phyloP scores from a whole-genome alignment of 306 rosid species.

The Acacia confusa region DNA sequence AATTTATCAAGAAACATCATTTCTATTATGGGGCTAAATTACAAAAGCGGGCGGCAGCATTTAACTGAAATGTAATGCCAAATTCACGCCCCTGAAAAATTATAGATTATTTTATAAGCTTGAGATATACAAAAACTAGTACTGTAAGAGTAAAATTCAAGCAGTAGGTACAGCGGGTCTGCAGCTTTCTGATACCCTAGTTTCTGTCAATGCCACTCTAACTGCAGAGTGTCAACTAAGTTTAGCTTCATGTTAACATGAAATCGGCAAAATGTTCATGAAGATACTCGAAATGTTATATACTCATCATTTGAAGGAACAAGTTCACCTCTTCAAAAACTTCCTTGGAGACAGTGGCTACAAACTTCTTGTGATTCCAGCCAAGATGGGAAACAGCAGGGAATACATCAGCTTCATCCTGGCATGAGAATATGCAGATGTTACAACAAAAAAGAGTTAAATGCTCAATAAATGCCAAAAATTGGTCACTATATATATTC shows the following conservation, averaged over 20 bases:
- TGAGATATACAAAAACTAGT: background rate
- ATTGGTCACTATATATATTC: background rate
- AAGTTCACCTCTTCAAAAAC: conserved; percentile 59
- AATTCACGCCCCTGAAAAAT: background rate
- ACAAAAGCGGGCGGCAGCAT: background rate
- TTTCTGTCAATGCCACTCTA: background rate
- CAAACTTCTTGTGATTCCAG: conserved; percentile 69
- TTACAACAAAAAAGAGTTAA: conserved; percentile 17
- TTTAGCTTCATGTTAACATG: conserved; percentile 20
- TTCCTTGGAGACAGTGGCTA: conserved; percentile 43
- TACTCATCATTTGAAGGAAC: conserved; percentile 26
- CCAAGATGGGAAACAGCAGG: conserved; percentile 72
- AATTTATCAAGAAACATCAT: background rate
- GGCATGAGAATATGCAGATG: conserved; percentile 30
- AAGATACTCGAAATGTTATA: conserved; percentile 5
- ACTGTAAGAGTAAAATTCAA: background rate
- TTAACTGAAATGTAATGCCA: background rate
- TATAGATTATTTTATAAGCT: background rate
- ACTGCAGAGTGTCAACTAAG: background rate
- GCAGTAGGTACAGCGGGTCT: background rate
- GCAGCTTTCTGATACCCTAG: background rate
- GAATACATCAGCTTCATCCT: conserved; percentile 85
- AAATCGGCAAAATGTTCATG: background rate
- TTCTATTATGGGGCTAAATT: background rate
- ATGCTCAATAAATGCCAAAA: conserved; percentile 6